Evolutionary conservation across 2,329 filamentous ascomycete genomes (phyloP).

Genomic region (Apiospora sp.): DNA sequence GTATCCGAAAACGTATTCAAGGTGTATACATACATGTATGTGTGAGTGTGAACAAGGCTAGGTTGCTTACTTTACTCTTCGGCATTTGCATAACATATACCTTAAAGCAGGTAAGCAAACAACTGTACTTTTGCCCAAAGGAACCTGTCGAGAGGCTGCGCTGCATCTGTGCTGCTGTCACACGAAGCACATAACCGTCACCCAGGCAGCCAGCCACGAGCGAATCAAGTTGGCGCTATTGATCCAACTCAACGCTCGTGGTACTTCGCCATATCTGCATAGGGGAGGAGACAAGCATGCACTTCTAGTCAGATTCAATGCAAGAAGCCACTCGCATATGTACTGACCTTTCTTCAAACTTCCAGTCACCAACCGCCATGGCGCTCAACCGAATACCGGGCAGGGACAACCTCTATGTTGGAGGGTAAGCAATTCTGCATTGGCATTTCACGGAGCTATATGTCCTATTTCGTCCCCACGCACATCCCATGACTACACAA

Average conservation of each 20-base stretch:
- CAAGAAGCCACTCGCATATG: background rate
- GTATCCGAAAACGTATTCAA: background rate
- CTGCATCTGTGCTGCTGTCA: background rate
- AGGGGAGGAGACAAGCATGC: background rate
- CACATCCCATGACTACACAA: background rate
- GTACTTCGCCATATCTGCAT: background rate
- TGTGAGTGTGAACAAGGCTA: constrained; percentile 6
- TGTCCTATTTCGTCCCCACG: background rate
- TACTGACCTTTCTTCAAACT: constrained; percentile 5
- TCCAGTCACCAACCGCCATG: constrained; percentile 49
- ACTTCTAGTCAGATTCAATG: constrained; percentile 6
- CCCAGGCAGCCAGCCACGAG: background rate
- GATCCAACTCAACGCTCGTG: background rate
- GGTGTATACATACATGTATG: background rate
- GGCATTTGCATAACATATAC: constrained; percentile 4
- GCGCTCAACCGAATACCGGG: constrained; percentile 73
- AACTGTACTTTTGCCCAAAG: background rate
- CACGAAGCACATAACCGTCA: background rate
- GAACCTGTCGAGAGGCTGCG: background rate
- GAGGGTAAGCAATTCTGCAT: constrained; percentile 66
- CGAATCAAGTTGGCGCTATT: background rate
- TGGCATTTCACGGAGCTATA: constrained; percentile 2
- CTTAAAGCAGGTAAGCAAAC: constrained; percentile 14
- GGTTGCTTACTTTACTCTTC: background rate
- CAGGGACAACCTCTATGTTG: constrained; percentile 76